Conservation (phyloP, 352 stramenopile species). For the Pythium oligandrum region DNA sequence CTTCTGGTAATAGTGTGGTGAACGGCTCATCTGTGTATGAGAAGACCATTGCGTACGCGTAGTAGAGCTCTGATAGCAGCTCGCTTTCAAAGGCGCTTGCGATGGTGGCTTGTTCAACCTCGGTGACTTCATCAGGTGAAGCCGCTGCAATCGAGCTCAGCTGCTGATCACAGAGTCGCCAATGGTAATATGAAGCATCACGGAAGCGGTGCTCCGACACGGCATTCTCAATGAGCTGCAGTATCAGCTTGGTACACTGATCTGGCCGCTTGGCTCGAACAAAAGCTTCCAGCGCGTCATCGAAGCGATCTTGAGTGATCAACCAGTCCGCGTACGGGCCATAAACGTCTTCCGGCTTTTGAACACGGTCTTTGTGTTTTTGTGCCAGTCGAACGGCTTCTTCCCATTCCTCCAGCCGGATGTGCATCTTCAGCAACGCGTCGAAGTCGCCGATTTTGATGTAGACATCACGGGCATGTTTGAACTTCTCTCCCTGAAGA, state of each 20-base stretch:
- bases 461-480: slow-evolving; percentile 75
- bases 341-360: slow-evolving; percentile 88
- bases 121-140: slow-evolving; percentile 15
- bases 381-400: slow-evolving; percentile 88
- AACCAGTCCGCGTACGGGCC: slow-evolving; percentile 93
- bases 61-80: slow-evolving; percentile 89
- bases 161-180: slow-evolving; percentile 84
- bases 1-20: slow-evolving; percentile 87
- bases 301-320: slow-evolving; percentile 87
- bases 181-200: slow-evolving; percentile 92
- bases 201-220: slow-evolving; percentile 83
- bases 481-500: slow-evolving; percentile 67
- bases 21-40: slow-evolving; percentile 94
- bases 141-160: slow-evolving; percentile 32
- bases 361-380: slow-evolving; percentile 68
- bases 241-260: slow-evolving; percentile 79
- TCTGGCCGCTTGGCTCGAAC: slow-evolving; percentile 73
- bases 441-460: slow-evolving; percentile 80
- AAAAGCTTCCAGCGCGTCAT: slow-evolving; percentile 91
- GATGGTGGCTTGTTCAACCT: slow-evolving; percentile 26
- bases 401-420: slow-evolving; percentile 89
- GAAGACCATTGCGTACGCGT: slow-evolving; percentile 91
- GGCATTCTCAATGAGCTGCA: slow-evolving; percentile 87
- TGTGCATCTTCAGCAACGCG: slow-evolving; percentile 87
- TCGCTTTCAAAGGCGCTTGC: slow-evolving; percentile 56